phyloP scores from a whole-genome alignment of 768 basidiomycete genomes.

The Tylopilus rubrobrunneus region DNA sequence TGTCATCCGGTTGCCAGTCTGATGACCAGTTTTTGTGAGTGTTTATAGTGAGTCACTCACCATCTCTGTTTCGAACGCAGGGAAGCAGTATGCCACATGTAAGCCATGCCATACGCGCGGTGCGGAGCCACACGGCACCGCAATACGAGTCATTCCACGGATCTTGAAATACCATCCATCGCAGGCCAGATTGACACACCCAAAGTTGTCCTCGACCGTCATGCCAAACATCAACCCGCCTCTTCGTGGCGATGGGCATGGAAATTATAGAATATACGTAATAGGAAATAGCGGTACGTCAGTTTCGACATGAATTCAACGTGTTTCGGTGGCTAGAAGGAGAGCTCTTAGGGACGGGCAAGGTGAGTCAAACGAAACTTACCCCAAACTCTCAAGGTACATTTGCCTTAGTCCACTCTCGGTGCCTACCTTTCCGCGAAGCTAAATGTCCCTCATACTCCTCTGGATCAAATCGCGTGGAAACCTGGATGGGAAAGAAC shows the following conservation, averaged over 20 bases:
- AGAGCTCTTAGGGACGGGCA: constrained; percentile 33
- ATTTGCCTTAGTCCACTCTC: constrained; percentile 44
- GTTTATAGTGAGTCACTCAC: no score
- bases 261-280: constrained; percentile 44
- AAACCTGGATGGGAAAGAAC: constrained; percentile 43
- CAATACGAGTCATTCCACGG: background rate
- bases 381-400: background rate
- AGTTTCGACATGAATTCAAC: background rate
- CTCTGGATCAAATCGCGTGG: constrained; percentile 46
- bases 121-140: background rate
- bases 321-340: background rate
- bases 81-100: no score
- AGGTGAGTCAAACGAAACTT: constrained; percentile 27
- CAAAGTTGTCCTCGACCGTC: background rate
- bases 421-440: constrained; percentile 38
- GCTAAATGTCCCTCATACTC: constrained; percentile 36
- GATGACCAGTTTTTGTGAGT: no score
- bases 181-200: background rate
- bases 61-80: no score
- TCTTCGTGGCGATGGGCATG: constrained; percentile 44
- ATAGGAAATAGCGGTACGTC: constrained; percentile 52
- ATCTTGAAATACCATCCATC: no score
- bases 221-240: constrained; percentile 1
- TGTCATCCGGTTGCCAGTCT: no score
- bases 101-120: no score